Conservation (phyloP, 1,139 yeast genomes). For the Kodamaea arcana region DNA sequence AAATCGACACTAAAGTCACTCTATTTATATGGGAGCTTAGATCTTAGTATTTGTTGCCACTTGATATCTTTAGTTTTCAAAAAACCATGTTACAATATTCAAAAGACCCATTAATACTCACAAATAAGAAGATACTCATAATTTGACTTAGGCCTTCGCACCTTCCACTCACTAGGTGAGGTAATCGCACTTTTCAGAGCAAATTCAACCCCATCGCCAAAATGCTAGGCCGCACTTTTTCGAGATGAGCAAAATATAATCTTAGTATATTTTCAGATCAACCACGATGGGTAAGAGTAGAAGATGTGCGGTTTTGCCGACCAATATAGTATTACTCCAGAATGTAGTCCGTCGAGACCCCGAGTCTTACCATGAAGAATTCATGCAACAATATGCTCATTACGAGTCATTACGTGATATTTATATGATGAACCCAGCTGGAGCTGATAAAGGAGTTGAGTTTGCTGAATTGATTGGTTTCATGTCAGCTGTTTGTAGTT, state of each 20-base stretch:
- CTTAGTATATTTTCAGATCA: neutral
- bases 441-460: constrained; percentile 61
- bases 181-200: too few relatives aligned
- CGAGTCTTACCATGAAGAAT: constrained; percentile 88
- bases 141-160: too few relatives aligned
- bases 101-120: too few relatives aligned
- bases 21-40: too few relatives aligned
- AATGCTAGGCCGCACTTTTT: neutral
- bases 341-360: constrained; percentile 93
- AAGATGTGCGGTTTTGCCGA: constrained; percentile 89
- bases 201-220: too few relatives aligned
- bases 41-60: too few relatives aligned
- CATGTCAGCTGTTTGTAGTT: constrained; percentile 84
- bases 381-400: constrained; percentile 85
- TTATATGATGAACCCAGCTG: constrained; percentile 62
- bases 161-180: too few relatives aligned
- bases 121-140: too few relatives aligned
- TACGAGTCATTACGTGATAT: constrained; percentile 88
- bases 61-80: too few relatives aligned
- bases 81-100: too few relatives aligned
- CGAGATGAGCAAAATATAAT: constrained; percentile 5
- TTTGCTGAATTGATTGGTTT: constrained; percentile 85
- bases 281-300: constrained; percentile 71
- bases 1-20: too few relatives aligned
- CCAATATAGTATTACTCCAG: constrained; percentile 85